Conservation (phyloP, 108 stramenopile genomes). For the Nitzschia sp. region DNA sequence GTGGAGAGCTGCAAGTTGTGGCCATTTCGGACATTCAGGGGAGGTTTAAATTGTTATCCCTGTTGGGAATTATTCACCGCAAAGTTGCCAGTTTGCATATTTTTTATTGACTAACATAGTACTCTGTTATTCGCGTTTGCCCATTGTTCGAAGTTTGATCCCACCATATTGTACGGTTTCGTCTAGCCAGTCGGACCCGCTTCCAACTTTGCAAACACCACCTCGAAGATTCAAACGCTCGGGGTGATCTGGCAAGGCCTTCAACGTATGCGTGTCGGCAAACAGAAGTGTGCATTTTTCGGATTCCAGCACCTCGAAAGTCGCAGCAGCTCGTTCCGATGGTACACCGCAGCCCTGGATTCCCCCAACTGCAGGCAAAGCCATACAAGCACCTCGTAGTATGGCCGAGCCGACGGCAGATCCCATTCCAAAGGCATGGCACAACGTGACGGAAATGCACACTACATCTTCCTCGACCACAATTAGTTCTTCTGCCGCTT, state of each 20-base stretch:
- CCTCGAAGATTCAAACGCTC: conserved; percentile 31
- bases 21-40: too few species aligned
- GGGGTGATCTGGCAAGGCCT: conserved; percentile 39
- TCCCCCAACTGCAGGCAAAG: conserved; percentile 50
- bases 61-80: too few species aligned
- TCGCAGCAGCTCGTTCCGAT: conserved; percentile 46
- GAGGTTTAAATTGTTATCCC: neutral
- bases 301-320: conserved; percentile 33
- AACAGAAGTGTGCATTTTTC: conserved; percentile 49
- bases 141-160: conserved; percentile 33
- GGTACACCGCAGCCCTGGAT: conserved; percentile 57
- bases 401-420: conserved; percentile 37
- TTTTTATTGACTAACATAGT: neutral
- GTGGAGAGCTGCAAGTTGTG: too few species aligned
- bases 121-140: conserved; percentile 17
- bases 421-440: conserved; percentile 58
- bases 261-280: conserved; percentile 53
- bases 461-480: conserved; percentile 38
- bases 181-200: conserved; percentile 40
- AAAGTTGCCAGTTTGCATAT: too few species aligned
- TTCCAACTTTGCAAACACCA: conserved; percentile 51
- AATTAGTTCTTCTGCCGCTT: conserved; percentile 24
- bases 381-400: conserved; percentile 35
- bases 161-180: conserved; percentile 34
- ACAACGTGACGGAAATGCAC: conserved; percentile 50